phyloP scores from a whole-genome alignment of 164 flowering plant genomes.

The Tinospora cordifolia region DNA sequence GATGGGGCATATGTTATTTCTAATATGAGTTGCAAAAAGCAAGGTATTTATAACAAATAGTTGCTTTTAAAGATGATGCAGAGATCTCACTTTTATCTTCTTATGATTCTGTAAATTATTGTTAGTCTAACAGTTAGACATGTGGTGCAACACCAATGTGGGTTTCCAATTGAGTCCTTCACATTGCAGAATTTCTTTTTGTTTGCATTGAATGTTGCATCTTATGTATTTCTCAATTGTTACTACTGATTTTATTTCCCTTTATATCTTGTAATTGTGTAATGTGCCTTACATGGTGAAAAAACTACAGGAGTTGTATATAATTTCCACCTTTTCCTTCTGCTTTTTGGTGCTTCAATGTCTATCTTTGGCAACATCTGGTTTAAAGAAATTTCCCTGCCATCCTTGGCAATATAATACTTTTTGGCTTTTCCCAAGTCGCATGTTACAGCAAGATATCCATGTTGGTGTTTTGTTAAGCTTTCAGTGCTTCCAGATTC shows the following conservation, averaged over 20 bases:
- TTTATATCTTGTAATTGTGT: not conserved
- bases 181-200: not conserved
- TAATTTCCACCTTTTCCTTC: not conserved
- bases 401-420: not conserved
- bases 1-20: too few relatives aligned
- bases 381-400: not conserved
- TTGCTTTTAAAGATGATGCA: not conserved
- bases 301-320: not conserved
- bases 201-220: not conserved
- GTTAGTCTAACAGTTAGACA: too few relatives aligned
- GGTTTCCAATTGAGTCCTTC: too few relatives aligned
- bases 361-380: not conserved
- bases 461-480: not conserved
- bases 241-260: not conserved
- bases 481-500: not conserved
- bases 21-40: not conserved
- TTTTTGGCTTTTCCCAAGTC: not conserved
- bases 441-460: not conserved
- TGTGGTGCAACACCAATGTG: too few relatives aligned
- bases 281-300: not conserved
- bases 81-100: too few relatives aligned
- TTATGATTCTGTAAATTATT: too few relatives aligned
- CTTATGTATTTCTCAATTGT: not conserved
- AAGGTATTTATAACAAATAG: not conserved
- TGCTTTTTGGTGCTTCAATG: not conserved